Evolutionary conservation across 805 yeast genomes (phyloP), one percentile per base, ranked within the genome.

Genomic region (Yarrowia sp.): DNA sequence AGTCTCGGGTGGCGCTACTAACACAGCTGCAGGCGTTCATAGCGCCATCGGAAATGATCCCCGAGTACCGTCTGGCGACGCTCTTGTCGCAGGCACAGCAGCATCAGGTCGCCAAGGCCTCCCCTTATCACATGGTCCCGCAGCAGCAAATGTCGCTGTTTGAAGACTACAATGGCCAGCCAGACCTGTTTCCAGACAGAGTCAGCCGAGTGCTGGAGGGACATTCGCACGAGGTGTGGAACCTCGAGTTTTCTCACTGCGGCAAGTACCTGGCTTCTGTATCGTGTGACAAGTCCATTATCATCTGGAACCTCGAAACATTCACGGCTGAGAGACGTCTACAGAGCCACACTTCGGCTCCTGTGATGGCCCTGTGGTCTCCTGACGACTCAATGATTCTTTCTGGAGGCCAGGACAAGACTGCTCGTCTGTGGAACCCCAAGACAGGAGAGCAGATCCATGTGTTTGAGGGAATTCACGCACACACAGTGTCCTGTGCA

Each of bases 151-250:
- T 35, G 43, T 38, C 66, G 40, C 67, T 58, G 16, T 61, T 46
- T 9, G 64, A 61, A 17, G 81, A 80, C 67, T 71, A 75, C 58
- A 68, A 71, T 46, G 76, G 73, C 46, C 68, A 67, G 44, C 66
- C 70, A 14, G 35, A 49, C 10, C 38, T 36, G 28, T 71, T 71
- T 66, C 74, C 72, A 17, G 79, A 79, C 21, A 76, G 76, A 2
- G 73, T 82, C 3, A 71, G 82, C 12, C 79, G 80, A 65, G 79
- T 81, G 0, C 74, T 89, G 7, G 68, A 75, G 0, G 78, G 80
- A 48, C 95, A 89, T 70, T 74, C 43, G 7, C 85, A 87, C 71
- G 96, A 92, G 73, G 93, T 90, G 12, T 92, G 98, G 98, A 88
- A 80, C 71, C 80, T 88, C 14, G 83, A 83, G 65, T 92, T 90